phyloP scores from a whole-genome alignment of 805 yeast genomes.

The Spathaspora passalidarum region DNA sequence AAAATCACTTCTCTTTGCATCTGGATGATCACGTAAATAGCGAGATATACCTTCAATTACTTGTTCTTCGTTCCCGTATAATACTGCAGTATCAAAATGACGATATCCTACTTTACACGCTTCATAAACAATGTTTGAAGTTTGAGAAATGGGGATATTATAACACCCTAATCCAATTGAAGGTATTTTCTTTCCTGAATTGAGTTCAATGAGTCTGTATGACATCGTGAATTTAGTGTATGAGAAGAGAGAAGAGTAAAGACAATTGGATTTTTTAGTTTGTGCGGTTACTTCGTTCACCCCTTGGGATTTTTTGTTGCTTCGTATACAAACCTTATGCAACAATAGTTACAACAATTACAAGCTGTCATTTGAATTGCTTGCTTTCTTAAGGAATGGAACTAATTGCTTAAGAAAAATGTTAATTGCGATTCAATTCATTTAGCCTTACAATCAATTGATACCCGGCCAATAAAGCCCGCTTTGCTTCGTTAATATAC shows the following conservation, averaged over 20 bases:
- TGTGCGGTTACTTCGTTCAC: neutral
- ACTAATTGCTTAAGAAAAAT: too few relatives aligned
- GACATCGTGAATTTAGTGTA: neutral
- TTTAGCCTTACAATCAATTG: too few relatives aligned
- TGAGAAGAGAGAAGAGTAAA: neutral
- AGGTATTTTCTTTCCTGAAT: constrained; percentile 37
- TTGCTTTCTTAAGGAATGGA: too few relatives aligned
- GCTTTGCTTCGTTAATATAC: too few relatives aligned
- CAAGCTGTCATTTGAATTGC: too few relatives aligned
- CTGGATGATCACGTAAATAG: constrained; percentile 37
- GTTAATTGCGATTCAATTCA: too few relatives aligned
- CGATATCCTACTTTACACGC: constrained; percentile 67
- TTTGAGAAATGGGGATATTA: constrained; percentile 31
- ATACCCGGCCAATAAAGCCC: too few relatives aligned
- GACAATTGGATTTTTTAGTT: neutral
- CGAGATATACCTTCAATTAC: constrained; percentile 60
- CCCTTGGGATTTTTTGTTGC: too few relatives aligned
- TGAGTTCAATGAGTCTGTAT: constrained; percentile 15
- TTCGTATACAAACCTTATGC: too few relatives aligned
- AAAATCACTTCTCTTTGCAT: constrained; percentile 21
- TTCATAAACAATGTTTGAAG: constrained; percentile 44
- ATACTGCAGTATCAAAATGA: constrained; percentile 74
- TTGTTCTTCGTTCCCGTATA: constrained; percentile 64
- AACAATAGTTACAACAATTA: too few relatives aligned
- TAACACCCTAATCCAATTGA: constrained; percentile 51